A percentile compares a stretch with the other conserved stretches of the same genome.
These are phyloP conservation scores for Lactifluus piperatus DNA, from an alignment of 768 basidiomycete genomes.

Conservation along the genomic window DNA sequence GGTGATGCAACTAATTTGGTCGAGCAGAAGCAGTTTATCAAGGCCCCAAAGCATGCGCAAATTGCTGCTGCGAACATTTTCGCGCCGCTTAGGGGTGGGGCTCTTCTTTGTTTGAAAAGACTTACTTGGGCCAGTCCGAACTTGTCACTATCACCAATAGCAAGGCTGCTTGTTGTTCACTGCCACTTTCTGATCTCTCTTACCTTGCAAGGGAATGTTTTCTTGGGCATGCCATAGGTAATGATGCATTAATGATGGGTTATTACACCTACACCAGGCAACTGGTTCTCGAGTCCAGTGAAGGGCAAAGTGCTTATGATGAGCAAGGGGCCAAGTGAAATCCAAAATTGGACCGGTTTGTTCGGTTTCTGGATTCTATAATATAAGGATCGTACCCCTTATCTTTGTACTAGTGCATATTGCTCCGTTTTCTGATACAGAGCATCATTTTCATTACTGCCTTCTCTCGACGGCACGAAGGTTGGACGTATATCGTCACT, in stretches of 20 bases:
- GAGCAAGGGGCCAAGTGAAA: constrained; percentile 4
- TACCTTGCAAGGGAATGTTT: not conserved
- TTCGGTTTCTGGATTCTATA: not conserved
- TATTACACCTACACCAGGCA: constrained; percentile 13
- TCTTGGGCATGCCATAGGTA: constrained; percentile 11
- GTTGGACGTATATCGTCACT: too few species aligned
- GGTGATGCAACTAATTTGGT: too few species aligned
- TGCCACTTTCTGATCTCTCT: not conserved
- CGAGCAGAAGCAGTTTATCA: too few species aligned
- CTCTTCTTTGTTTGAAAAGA: too few species aligned
- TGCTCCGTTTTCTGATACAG: not conserved
- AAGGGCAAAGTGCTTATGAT: constrained; percentile 14
- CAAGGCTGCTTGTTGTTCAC: too few species aligned
- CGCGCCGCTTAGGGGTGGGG: too few species aligned
- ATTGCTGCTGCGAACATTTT: too few species aligned
- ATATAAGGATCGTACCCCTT: constrained; percentile 5
- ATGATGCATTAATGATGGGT: too few species aligned
- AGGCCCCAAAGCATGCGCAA: too few species aligned
- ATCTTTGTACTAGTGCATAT: not conserved
- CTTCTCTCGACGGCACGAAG: too few species aligned
- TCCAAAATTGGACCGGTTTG: not conserved
- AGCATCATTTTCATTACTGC: not conserved
- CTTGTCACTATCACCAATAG: too few species aligned
- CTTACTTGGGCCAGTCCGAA: too few species aligned
- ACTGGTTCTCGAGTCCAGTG: constrained; percentile 14